Conservation (phyloP, 2,329 filamentous ascomycete genomes). For the Chrysosporium keratinophilum region DNA sequence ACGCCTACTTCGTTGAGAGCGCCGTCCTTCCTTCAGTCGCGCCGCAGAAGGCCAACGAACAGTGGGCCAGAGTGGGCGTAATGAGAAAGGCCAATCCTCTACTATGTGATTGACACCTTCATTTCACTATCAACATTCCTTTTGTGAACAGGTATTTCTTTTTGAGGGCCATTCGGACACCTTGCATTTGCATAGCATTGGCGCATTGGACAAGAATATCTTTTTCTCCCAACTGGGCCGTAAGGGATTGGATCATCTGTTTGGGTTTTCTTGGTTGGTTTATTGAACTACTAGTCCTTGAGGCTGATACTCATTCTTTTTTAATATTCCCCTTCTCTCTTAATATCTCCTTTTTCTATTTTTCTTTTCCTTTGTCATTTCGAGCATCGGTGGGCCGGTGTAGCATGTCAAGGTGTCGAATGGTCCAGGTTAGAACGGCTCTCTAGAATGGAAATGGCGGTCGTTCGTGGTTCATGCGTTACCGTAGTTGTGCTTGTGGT, state of each 20-base stretch:
- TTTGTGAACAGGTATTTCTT: not conserved
- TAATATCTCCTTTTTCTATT: not conserved
- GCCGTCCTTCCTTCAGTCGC: constrained; percentile 29
- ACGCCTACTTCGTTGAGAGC: constrained; percentile 27
- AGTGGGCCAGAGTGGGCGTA: constrained; percentile 31
- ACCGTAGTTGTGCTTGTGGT: not conserved
- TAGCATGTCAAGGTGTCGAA: not conserved
- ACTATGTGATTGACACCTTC: not conserved
- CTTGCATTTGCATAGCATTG: constrained; percentile 19
- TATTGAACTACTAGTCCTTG: not conserved
- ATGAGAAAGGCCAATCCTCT: not conserved
- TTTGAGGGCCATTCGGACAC: not conserved
- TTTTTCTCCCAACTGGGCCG: not conserved
- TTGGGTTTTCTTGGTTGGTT: not conserved
- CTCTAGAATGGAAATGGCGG: not conserved
- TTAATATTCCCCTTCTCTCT: not conserved
- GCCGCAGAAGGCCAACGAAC: constrained; percentile 30
- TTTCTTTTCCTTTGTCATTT: not conserved
- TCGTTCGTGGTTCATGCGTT: not conserved
- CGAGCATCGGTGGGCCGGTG: not conserved
- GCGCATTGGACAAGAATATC: constrained; percentile 18
- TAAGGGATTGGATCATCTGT: not conserved
- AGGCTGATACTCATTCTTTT: constrained; percentile 9
- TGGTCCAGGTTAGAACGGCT: not conserved
- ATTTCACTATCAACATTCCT: not conserved